Percentiles rank a stretch among this genome's conserved stretches.
These are phyloP conservation scores for Fusarium setosum DNA, from an alignment of 2,329 filamentous ascomycete species.

Conservation along the genomic window DNA sequence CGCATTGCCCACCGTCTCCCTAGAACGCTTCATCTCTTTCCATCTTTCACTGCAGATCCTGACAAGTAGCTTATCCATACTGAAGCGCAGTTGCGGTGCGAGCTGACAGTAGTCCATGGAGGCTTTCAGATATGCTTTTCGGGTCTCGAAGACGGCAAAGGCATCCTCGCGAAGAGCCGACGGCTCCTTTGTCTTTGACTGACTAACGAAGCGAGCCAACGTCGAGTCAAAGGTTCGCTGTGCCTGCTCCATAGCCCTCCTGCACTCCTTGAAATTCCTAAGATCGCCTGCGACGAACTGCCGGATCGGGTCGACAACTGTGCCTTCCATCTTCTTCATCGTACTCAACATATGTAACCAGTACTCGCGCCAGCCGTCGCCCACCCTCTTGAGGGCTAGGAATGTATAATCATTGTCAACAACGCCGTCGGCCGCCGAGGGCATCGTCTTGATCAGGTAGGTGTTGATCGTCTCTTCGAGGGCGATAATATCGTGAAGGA, in stretches of 20 bases:
- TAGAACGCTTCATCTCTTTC: constrained; percentile 81
- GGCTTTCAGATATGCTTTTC: constrained; percentile 89
- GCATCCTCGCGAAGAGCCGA: constrained; percentile 93
- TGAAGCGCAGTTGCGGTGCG: constrained; percentile 85
- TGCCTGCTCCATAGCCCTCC: constrained; percentile 78
- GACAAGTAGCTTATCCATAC: constrained; percentile 88
- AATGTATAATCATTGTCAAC: constrained; percentile 97
- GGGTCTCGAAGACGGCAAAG: constrained; percentile 92
- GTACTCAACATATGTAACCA: constrained; percentile 81
- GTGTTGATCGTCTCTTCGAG: constrained; percentile 84
- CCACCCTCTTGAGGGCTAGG: constrained; percentile 84
- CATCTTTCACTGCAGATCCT: constrained; percentile 87
- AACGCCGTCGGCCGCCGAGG: constrained; percentile 82
- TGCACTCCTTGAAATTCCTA: constrained; percentile 85
- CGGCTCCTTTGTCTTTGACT: constrained; percentile 93
- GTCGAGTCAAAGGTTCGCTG: constrained; percentile 88
- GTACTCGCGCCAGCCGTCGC: constrained; percentile 88
- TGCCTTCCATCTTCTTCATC: constrained; percentile 80
- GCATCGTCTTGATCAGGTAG: constrained; percentile 81
- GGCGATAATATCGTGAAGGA: constrained; percentile 72
- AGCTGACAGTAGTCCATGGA: constrained; percentile 94
- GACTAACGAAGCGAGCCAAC: constrained; percentile 82
- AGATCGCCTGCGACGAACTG: constrained; percentile 83
- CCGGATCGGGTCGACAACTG: constrained; percentile 85
- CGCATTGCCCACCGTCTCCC: constrained; percentile 74